Evolutionary conservation across 2,329 filamentous ascomycete species (phyloP).

Genomic region (Ophiocordyceps sinensis): DNA sequence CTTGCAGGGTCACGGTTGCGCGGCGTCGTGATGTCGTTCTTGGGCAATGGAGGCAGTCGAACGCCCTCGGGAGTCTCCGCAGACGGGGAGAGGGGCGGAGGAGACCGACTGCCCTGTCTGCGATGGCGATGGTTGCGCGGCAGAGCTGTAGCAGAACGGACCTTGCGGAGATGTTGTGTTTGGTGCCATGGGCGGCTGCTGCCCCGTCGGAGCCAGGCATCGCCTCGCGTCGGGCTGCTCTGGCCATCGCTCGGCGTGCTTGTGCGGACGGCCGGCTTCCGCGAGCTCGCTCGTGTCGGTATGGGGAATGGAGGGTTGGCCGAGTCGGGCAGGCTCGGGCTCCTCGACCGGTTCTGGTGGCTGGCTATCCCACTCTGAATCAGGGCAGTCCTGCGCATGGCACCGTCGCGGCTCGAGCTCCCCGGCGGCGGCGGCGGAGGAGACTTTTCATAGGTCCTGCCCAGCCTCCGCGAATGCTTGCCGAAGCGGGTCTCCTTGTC

Average conservation of each 20-base stretch:
- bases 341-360: slow-evolving; percentile 49
- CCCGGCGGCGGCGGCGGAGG: slow-evolving; percentile 15
- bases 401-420: slow-evolving; percentile 33
- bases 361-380: slow-evolving; percentile 65
- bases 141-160: slow-evolving; percentile 67
- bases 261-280: slow-evolving; percentile 50
- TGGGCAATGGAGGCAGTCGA: slow-evolving; percentile 55
- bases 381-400: slow-evolving; percentile 65
- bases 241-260: slow-evolving; percentile 59
- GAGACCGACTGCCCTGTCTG: slow-evolving; percentile 42
- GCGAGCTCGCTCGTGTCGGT: slow-evolving; percentile 75
- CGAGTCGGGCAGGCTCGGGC: slow-evolving; percentile 47
- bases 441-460: slow-evolving; percentile 22
- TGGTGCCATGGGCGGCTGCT: slow-evolving; percentile 35
- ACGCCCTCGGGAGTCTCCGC: slow-evolving; percentile 57
- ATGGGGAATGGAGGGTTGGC: slow-evolving; percentile 78
- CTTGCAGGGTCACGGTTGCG: slow-evolving; percentile 26
- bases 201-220: slow-evolving; percentile 40
- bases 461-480: slow-evolving; percentile 14
- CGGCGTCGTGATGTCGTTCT: slow-evolving; percentile 55
- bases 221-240: slow-evolving; percentile 55
- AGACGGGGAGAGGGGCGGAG: slow-evolving; percentile 51
- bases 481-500: slow-evolving; percentile 15
- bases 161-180: slow-evolving; percentile 59
- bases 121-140: slow-evolving; percentile 37